Conservation (phyloP, 108 stramenopile species). For the Stephanodiscus triporus region DNA sequence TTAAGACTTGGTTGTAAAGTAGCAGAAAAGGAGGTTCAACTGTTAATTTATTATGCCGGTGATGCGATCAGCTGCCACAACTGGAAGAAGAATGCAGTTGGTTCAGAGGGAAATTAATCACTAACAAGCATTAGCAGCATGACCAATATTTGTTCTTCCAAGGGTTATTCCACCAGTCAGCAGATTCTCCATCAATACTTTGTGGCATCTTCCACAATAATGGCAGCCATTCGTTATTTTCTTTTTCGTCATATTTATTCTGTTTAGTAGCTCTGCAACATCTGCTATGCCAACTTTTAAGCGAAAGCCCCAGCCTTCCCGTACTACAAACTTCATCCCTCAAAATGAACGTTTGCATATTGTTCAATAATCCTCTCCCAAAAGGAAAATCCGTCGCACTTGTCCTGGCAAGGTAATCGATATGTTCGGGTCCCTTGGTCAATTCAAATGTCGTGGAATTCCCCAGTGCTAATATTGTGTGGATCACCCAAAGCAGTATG, state of each 20-base stretch:
- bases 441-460: constrained; percentile 78
- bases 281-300: not conserved
- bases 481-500: constrained; percentile 40
- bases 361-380: constrained; percentile 47
- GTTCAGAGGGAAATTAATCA: no score
- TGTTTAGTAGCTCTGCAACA: not conserved
- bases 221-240: constrained; percentile 48
- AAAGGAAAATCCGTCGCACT: constrained; percentile 66
- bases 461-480: constrained; percentile 52
- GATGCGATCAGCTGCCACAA: no score
- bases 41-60: no score
- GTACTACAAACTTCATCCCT: constrained; percentile 42
- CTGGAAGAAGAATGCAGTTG: no score
- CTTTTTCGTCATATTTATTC: not conserved
- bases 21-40: no score
- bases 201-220: constrained; percentile 66
- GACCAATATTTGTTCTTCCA: constrained; percentile 90
- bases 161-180: constrained; percentile 82
- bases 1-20: no score
- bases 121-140: constrained; percentile 60
- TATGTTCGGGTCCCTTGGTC: constrained; percentile 48
- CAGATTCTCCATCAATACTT: constrained; percentile 68
- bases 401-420: constrained; percentile 73
- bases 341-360: constrained; percentile 55
- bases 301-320: not conserved